phyloP scores from a whole-genome alignment of 2,329 filamentous ascomycete species.

The Aspergillus awamori region DNA sequence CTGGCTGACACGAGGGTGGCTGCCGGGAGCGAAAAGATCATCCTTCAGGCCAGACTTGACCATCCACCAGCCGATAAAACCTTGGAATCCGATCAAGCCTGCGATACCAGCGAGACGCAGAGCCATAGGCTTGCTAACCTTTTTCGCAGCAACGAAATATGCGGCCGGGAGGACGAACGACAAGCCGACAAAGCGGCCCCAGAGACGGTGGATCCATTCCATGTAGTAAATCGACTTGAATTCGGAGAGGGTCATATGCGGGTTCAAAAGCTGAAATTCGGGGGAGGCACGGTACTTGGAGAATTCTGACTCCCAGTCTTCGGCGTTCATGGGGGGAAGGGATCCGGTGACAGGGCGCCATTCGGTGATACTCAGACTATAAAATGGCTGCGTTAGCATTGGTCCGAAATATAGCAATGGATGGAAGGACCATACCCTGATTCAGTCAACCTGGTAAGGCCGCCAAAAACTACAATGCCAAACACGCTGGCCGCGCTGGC shows the following conservation, averaged over 20 bases:
- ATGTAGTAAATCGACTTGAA: constrained; percentile 99
- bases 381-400: constrained; percentile 9
- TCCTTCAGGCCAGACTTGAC: constrained; percentile 95
- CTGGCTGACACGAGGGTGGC: constrained; percentile 89
- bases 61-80: constrained; percentile 99
- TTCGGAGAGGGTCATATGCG: constrained; percentile 86
- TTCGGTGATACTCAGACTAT: constrained; percentile 94
- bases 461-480: constrained; percentile 94
- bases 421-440: constrained; percentile 66
- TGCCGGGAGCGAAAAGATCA: constrained; percentile 88
- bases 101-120: constrained; percentile 79
- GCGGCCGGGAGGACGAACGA: constrained; percentile 84
- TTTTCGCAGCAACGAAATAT: constrained; percentile 82
- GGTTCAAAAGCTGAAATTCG: constrained; percentile 89
- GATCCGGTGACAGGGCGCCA: constrained; percentile 96
- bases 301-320: constrained; percentile 92
- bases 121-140: constrained; percentile 78
- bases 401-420: background rate
- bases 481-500: constrained; percentile 92
- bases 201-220: constrained; percentile 96
- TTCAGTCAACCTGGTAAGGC: constrained; percentile 89
- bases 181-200: constrained; percentile 88
- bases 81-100: constrained; percentile 88
- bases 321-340: constrained; percentile 74
- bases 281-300: constrained; percentile 88